Percentiles rank a stretch among this genome's conserved stretches.
phyloP scores from a whole-genome alignment of 1,139 yeast species.

The Kazachstania sp. region DNA sequence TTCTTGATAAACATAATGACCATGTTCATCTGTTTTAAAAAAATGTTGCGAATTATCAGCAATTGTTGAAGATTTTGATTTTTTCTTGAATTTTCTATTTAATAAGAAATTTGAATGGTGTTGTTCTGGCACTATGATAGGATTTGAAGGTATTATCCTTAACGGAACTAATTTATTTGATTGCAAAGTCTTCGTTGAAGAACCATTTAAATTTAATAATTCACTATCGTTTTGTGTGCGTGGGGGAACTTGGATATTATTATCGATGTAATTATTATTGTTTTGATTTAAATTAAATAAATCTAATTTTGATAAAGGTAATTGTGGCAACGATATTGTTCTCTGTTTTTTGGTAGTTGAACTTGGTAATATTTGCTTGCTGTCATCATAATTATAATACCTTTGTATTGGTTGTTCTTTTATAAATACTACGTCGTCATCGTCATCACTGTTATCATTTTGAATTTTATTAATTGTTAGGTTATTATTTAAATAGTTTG shows the following conservation, averaged over 20 bases:
- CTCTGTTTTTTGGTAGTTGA: conserved; percentile 38
- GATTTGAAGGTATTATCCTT: conserved; percentile 17
- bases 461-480: neutral
- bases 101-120: neutral
- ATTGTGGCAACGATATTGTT: conserved; percentile 63
- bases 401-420: conserved; percentile 19
- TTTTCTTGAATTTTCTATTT: neutral
- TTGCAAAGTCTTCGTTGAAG: conserved; percentile 26
- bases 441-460: conserved; percentile 8
- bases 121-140: neutral
- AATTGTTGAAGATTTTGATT: neutral
- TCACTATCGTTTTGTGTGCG: conserved; percentile 27
- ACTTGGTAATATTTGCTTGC: neutral
- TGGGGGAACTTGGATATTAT: no score
- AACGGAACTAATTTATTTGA: conserved; percentile 24
- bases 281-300: neutral
- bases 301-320: conserved; percentile 37
- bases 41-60: neutral
- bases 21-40: conserved; percentile 55
- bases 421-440: conserved; percentile 20
- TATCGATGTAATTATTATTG: neutral
- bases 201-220: conserved; percentile 26
- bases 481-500: conserved; percentile 11
- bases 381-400: conserved; percentile 5
- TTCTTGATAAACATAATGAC: conserved; percentile 64